These are phyloP conservation scores for Yamadazyma diddensiae DNA, from an alignment of 1,139 yeast species.

Conservation along the genomic window DNA sequence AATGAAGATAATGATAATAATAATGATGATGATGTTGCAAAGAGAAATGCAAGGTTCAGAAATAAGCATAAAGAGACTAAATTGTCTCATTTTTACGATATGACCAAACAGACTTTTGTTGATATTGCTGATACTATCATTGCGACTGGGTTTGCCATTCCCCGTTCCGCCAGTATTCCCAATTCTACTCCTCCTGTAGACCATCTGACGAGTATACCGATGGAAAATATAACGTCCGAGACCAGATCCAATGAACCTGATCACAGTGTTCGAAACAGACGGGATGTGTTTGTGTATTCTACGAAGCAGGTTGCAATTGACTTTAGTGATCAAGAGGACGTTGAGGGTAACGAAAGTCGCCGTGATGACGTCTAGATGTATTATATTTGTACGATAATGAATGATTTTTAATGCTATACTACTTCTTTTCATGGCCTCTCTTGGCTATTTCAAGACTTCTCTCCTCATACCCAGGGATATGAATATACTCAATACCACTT, in stretches of 20 bases:
- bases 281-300: constrained; percentile 55
- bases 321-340: constrained; percentile 17
- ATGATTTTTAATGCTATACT: neutral
- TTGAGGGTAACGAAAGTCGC: constrained; percentile 11
- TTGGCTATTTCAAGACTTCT: constrained; percentile 69
- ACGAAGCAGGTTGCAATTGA: constrained; percentile 53
- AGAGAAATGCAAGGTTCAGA: constrained; percentile 2
- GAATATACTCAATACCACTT: constrained; percentile 67
- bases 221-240: constrained; percentile 6
- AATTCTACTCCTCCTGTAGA: constrained; percentile 7
- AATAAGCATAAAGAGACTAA: neutral
- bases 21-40: constrained; percentile 1
- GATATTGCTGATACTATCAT: constrained; percentile 53
- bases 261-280: constrained; percentile 21
- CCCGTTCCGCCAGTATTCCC: constrained; percentile 48
- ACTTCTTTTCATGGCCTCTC: constrained; percentile 56
- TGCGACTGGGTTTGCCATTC: constrained; percentile 61
- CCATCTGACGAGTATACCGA: constrained; percentile 3
- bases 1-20: constrained; percentile 9
- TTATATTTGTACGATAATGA: neutral
- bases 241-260: constrained; percentile 3
- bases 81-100: constrained; percentile 17
- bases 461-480: constrained; percentile 83
- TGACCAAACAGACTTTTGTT: constrained; percentile 36
- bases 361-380: neutral